Percentiles rank a stretch among this genome's conserved stretches.
These are phyloP conservation scores for Chalciporus pseudorubinellus DNA, from an alignment of 768 basidiomycete species.

Conservation along the genomic window DNA sequence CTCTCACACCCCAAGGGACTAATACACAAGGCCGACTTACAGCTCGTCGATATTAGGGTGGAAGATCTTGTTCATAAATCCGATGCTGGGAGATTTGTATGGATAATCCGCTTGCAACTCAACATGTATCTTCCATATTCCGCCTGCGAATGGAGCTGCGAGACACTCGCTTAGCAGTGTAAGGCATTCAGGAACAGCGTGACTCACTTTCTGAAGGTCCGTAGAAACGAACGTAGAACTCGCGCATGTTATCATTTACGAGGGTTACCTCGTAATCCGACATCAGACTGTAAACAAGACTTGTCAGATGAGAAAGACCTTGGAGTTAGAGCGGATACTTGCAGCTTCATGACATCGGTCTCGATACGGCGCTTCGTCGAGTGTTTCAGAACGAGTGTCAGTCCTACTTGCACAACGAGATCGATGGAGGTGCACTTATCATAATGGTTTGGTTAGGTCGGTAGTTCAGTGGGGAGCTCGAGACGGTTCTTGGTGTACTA, in stretches of 20 bases:
- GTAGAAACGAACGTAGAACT: slow-evolving; percentile 95
- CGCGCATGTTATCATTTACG: slow-evolving; percentile 98
- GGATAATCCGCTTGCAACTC: slow-evolving; percentile 98
- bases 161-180: slow-evolving; percentile 4
- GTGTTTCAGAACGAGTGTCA: slow-evolving; percentile 43
- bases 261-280: slow-evolving; percentile 97
- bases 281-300: slow-evolving; percentile 70
- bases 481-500: slow-evolving; percentile 2
- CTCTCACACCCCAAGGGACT: neutral
- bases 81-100: slow-evolving; percentile 98
- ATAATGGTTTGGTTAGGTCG: slow-evolving; percentile 37
- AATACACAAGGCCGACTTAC: slow-evolving; percentile 48
- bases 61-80: slow-evolving; percentile 99
- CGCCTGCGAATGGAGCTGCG: slow-evolving; percentile 92
- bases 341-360: slow-evolving; percentile 99
- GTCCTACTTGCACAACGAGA: slow-evolving; percentile 14
- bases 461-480: slow-evolving; percentile 12
- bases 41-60: slow-evolving; percentile 99
- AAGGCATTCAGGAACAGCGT: slow-evolving; percentile 1
- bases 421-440: slow-evolving; percentile 51
- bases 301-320: slow-evolving; percentile 9
- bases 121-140: slow-evolving; percentile 99
- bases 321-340: slow-evolving; percentile 24
- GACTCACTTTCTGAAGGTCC: slow-evolving; percentile 90
- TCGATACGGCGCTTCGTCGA: slow-evolving; percentile 94